Base-by-base conservation (phyloP, 495 filamentous ascomycete genomes). In the Clavariopsis aquatica region DNA sequence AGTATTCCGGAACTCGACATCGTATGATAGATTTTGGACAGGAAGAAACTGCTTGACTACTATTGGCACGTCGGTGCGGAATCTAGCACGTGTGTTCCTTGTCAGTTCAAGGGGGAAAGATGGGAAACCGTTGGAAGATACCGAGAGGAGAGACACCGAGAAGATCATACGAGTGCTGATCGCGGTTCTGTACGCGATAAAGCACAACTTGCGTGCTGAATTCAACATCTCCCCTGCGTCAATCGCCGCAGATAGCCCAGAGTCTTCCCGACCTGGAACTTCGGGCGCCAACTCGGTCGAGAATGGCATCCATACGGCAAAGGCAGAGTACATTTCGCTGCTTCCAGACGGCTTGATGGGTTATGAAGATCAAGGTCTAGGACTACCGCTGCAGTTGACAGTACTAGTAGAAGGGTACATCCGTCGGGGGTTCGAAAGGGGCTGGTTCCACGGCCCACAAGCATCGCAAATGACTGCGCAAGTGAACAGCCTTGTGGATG, bases 11-110 rank as follows among this genome's bases (percentile, higher is more conserved):
- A 90, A 92, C 65, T 79, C 82, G 66, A 88, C 86, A 36, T 84
- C 81, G 58, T 90, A 89, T 75, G 88, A 88, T 61, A 79, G 87
- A 2, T 90, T 89, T 76, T 90, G 87, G 87, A 84, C 85, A 29
- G 87, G 87, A 19, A 82, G 85, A 31, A 85, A 84, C 54, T 77
- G 81, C 24, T 78, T 89, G 57, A 84, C 79, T 24, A 78, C 79
- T 0, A 77, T 89, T 46, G 80, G 79, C 57, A 87, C 86, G 28
- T 78, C 75, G 34, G 78, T 89, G 20, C 83, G 87, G 49, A 89
- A 89, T 69, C 79, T 90, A 0, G 80, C 82, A 2, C 79, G 87
- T 36, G 81, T 78, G 3, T 87, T 87, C 73, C 75, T 85, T 1
- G 65, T 78, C 74, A 62, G 52, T 28, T 47, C 49, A 49, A 45